Evolutionary conservation across 352 stramenopile genomes (phyloP), one percentile per base, ranked within the genome.

Genomic region (Phytophthora agathidicida): DNA sequence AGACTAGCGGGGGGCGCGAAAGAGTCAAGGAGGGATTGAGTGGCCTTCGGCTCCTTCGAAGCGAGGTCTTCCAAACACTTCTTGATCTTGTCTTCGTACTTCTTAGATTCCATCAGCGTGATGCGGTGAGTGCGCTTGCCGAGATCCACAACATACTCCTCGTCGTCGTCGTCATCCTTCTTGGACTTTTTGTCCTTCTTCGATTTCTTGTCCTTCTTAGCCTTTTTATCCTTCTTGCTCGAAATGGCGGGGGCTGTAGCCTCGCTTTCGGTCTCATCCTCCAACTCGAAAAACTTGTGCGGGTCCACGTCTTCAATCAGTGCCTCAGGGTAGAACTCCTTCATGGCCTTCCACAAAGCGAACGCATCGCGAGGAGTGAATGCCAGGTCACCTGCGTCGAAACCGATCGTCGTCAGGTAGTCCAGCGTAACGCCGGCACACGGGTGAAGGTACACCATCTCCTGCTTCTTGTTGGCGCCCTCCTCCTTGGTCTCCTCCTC

Each of bases 321-420:
- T 10, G 91, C 90, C 11, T 51, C 7, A 1, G 77, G 51, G 60
- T 92, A 94, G 46, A 86, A 88, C 45, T 84, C 79, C 37, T 84
- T 71, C 76, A 97, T 91, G 5, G 77, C 88, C 47, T 96, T 89
- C 95, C 94, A 99, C 36, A 99, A 79, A 39, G 91, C 86, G 52
- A 98, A 99, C 36, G 97, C 97, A 76, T 99, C 97, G 27, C 89
- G 80, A 43, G 97, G 97, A n/a, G 97, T 99, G 71, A 99, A 98
- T 7, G 94, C 84, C 20, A 96, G 59, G 36, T 96, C 86, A 22
- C 84, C 86, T 16, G 81, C 76, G 30, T 91, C 80, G 33, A 94
- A 95, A 7, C 84, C 88, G 44, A 94, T 79, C 14, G 87, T 90
- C 11, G 79, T 85, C 16, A 96, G 68, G 50, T 96, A 96, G 1